Evolutionary conservation across 2,329 filamentous ascomycete species (phyloP).

Genomic region (Diplodia seriata): DNA sequence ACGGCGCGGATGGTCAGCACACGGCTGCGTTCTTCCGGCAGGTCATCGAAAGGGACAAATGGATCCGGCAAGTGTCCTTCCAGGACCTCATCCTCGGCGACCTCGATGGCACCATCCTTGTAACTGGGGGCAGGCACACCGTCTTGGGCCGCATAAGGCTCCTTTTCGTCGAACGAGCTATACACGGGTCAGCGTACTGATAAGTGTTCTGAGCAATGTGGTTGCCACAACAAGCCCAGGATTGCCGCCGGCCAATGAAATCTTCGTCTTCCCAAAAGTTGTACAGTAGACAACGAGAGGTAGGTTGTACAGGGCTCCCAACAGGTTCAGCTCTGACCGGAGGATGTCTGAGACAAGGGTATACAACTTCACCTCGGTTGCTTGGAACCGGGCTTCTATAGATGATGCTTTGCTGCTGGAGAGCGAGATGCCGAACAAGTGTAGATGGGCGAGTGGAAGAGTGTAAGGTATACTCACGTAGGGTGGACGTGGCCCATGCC

Average conservation of each 20-base stretch:
- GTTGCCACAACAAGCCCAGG: neutral
- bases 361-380: no score
- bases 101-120: slow-evolving; percentile 38
- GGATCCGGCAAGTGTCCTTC: slow-evolving; percentile 45
- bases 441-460: neutral
- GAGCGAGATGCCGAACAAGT: neutral
- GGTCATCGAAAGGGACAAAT: slow-evolving; percentile 52
- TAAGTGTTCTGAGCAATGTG: neutral
- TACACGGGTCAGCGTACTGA: neutral
- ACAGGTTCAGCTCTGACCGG: neutral
- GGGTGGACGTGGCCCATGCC: slow-evolving; percentile 33
- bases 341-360: neutral
- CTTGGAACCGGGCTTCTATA: no score
- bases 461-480: neutral
- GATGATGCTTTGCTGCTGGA: no score
- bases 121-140: slow-evolving; percentile 38
- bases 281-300: neutral
- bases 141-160: slow-evolving; percentile 41
- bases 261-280: no score
- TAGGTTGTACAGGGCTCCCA: neutral
- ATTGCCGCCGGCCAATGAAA: neutral
- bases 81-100: slow-evolving; percentile 38
- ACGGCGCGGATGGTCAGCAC: slow-evolving; percentile 65
- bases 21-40: slow-evolving; percentile 54
- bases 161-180: slow-evolving; percentile 42